Percentiles rank a stretch among this genome's conserved stretches.
Conservation (phyloP, 2,329 filamentous ascomycete genomes). For the Corynespora cassiicola region DNA sequence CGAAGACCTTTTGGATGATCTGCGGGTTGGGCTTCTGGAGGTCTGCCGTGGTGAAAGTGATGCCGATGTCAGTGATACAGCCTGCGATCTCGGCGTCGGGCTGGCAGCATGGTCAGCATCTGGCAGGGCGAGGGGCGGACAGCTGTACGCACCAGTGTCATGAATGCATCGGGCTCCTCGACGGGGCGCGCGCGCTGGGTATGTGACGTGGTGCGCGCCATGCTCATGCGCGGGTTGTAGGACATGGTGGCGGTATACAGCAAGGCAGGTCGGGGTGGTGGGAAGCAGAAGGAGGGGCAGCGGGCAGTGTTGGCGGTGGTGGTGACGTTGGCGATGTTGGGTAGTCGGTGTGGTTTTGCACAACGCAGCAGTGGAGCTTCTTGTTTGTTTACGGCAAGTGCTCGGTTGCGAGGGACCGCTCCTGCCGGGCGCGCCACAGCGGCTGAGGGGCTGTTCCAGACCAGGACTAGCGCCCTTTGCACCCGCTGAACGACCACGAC, state of each 20-base stretch:
- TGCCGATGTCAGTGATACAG: slow-evolving; percentile 96
- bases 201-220: slow-evolving; percentile 50
- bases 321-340: slow-evolving; percentile 7
- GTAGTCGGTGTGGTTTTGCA: slow-evolving; percentile 10
- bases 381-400: slow-evolving; percentile 18
- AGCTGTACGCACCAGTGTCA: slow-evolving; percentile 51
- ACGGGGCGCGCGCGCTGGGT: slow-evolving; percentile 49
- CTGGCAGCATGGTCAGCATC: slow-evolving; percentile 48
- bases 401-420: slow-evolving; percentile 12
- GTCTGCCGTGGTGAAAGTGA: slow-evolving; percentile 84
- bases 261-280: slow-evolving; percentile 1
- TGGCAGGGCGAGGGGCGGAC: neutral
- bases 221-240: slow-evolving; percentile 59
- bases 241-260: slow-evolving; percentile 45
- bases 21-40: slow-evolving; percentile 92
- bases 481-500: too few species aligned
- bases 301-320: neutral
- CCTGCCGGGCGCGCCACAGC: neutral
- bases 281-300: too few species aligned
- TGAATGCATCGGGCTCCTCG: slow-evolving; percentile 57
- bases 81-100: slow-evolving; percentile 83
- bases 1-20: slow-evolving; percentile 96
- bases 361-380: too few species aligned
- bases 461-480: too few species aligned
- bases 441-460: too few species aligned